Evolutionary conservation across 441 rosid genomes (phyloP), one percentile per base, ranked within the genome.

Genomic region (Flueggea neowawraea): DNA sequence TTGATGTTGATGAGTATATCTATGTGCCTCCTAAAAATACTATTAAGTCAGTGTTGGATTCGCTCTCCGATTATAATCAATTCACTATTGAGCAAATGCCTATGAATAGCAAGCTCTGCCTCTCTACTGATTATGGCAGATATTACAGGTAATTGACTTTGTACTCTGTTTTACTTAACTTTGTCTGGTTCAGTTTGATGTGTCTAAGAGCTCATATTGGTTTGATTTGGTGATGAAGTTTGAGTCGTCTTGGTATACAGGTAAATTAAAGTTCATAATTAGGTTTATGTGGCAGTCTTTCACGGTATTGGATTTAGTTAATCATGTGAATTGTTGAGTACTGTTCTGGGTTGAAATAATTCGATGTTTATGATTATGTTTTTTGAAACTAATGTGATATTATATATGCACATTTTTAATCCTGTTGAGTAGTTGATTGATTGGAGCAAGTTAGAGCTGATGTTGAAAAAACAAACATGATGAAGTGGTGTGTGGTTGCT

Each of bases 31-130:
- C 81, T 8, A 76, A 78, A 75, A 77, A 59, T 47, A 84, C 84
- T 16, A 67, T 92, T 14, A 65, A 70, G 53, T 69, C 90, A 13
- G 90, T 84, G 52, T 57, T 92, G 68, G 84, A 86, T 77, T 78
- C 88, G 4, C 80, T 90, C 54, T 68, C 84, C 17, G 82, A 33
- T 22, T 86, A 80, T 68, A 58, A 72, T 39, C 97, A 93, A 74
- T 74, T 93, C 70, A 90, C 97, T 14, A 78, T 93, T 43, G 88
- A 85, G 67, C 98, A 90, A 82, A 82, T 80, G 83, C 88, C 96
- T 0, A 93, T 93, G 92, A 83, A 75, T 64, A 80, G 74, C 64
- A 72, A 71, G 77, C 83, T 93, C 60, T 93, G 98, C 74, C 79
- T 76, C 61, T 55, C 73, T 17, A 87, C 80, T 15, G 89, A 84